A percentile compares a stretch with the other conserved stretches of the same genome.
phyloP scores from a whole-genome alignment of 805 yeast species.

The Starmerella bombicola region DNA sequence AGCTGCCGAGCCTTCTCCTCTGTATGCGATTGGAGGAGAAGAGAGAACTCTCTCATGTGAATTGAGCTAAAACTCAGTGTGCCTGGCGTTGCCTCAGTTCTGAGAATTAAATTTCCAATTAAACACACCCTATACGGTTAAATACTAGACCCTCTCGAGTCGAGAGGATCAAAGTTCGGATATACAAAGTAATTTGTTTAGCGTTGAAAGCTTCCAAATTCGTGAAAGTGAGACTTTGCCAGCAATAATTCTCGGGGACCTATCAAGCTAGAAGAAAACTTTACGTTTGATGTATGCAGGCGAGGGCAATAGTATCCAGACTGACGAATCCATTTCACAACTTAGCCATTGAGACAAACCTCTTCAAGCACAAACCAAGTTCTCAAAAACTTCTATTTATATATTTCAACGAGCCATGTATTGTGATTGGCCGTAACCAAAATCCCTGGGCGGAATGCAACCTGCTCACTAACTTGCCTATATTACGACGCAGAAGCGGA shows the following conservation, averaged over 20 bases:
- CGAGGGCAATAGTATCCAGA: slow-evolving; percentile 47
- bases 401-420: slow-evolving; percentile 69
- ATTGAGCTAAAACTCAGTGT: too few species aligned
- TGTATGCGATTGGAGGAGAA: slow-evolving; percentile 26
- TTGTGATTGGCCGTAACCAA: slow-evolving; percentile 93
- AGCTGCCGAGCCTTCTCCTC: slow-evolving; percentile 27
- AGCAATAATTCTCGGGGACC: too few species aligned
- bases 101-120: too few species aligned
- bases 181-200: too few species aligned
- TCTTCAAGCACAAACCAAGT: slow-evolving; percentile 37
- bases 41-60: slow-evolving; percentile 20
- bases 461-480: slow-evolving; percentile 49
- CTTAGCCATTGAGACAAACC: slow-evolving; percentile 67
- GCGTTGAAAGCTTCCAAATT: too few species aligned
- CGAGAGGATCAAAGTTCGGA: too few species aligned
- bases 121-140: too few species aligned
- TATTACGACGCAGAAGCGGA: slow-evolving; percentile 72
- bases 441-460: slow-evolving; percentile 86
- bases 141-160: too few species aligned
- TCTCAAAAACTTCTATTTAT: slow-evolving; percentile 47
- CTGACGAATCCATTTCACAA: slow-evolving; percentile 59
- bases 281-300: too few species aligned
- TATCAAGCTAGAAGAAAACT: too few species aligned
- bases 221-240: too few species aligned
- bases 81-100: too few species aligned